A percentile compares a stretch with the other conserved stretches of the same genome.
phyloP scores from a whole-genome alignment of 805 yeast genomes.

The Starmerella ratchasimensis region DNA sequence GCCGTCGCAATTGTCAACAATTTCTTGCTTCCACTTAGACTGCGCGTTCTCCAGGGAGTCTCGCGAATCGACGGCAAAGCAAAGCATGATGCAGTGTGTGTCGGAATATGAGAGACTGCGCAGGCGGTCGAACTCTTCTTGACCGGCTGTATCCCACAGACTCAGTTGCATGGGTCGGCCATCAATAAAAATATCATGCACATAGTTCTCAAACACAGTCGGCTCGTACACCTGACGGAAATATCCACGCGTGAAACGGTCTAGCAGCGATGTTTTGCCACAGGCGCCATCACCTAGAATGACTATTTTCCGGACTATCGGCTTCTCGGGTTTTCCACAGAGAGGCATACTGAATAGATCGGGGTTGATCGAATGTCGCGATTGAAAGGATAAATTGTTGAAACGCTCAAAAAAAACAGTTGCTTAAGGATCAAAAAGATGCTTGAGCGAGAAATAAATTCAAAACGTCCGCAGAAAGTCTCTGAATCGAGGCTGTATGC shows the following conservation, averaged over 20 bases:
- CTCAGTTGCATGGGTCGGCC: conserved; percentile 85
- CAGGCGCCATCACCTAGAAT: conserved; percentile 97
- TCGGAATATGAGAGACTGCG: conserved; percentile 87
- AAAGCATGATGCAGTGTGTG: conserved; percentile 92
- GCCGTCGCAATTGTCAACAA: conserved; percentile 92
- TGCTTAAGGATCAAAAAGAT: too few relatives aligned
- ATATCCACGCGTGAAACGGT: conserved; percentile 92
- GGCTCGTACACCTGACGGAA: conserved; percentile 98
- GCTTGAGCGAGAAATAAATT: too few relatives aligned
- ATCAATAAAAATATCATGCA: conserved; percentile 91
- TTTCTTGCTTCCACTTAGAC: conserved; percentile 93
- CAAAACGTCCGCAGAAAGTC: too few relatives aligned
- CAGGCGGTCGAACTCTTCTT: conserved; percentile 91
- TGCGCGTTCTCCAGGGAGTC: conserved; percentile 93
- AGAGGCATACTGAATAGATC: too few relatives aligned
- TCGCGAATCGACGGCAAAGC: conserved; percentile 85
- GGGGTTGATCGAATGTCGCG: too few relatives aligned
- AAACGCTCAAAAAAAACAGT: too few relatives aligned
- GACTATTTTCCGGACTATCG: conserved; percentile 80
- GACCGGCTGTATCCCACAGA: conserved; percentile 98
- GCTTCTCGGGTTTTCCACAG: conserved; percentile 27
- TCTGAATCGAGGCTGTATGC: too few relatives aligned
- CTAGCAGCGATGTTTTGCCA: conserved; percentile 88
- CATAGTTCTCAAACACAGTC: conserved; percentile 92
- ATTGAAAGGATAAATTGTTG: too few relatives aligned